phyloP scores from a whole-genome alignment of 129 eudicot species.

The Rutidosis leptorrhynchoides region DNA sequence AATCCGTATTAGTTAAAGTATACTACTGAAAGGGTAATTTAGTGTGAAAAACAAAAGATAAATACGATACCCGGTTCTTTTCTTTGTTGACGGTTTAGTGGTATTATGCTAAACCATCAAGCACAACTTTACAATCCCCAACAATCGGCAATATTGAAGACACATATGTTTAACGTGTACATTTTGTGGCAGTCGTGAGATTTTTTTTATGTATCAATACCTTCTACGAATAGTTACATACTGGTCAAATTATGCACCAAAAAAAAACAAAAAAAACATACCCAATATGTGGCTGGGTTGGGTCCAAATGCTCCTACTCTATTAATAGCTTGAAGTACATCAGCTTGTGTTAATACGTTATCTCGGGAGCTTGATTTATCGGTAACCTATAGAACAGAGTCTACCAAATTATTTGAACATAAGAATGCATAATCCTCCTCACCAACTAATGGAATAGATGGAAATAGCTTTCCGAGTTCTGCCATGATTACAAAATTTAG shows the following conservation, averaged over 20 bases:
- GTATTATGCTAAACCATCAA: too few species aligned
- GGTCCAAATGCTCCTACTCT: conserved; percentile 84
- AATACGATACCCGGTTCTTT: too few species aligned
- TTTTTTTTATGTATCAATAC: too few species aligned
- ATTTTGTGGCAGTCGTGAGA: too few species aligned
- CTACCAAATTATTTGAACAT: conserved; percentile 69
- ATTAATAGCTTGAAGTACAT: conserved; percentile 82
- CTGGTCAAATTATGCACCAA: conserved; percentile 1
- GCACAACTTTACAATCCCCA: too few species aligned
- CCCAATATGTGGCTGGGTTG: conserved; percentile 93
- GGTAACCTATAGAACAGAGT: conserved; percentile 56
- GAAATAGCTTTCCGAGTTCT: conserved; percentile 77
- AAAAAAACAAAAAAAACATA: conserved; percentile 29
- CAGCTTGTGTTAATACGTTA: conserved; percentile 44
- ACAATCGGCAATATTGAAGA: too few species aligned
- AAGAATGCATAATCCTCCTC: conserved; percentile 93
- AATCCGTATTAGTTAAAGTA: too few species aligned
- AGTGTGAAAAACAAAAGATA: too few species aligned
- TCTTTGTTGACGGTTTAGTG: too few species aligned
- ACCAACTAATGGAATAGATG: conserved; percentile 89
- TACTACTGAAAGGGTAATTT: too few species aligned
- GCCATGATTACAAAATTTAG: conserved; percentile 20
- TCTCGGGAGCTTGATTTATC: conserved; percentile 44
- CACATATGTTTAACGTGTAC: too few species aligned
- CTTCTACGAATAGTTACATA: too few species aligned